These are phyloP conservation scores for Evernia prunastri DNA, from an alignment of 495 filamentous ascomycete species.

Conservation along the genomic window DNA sequence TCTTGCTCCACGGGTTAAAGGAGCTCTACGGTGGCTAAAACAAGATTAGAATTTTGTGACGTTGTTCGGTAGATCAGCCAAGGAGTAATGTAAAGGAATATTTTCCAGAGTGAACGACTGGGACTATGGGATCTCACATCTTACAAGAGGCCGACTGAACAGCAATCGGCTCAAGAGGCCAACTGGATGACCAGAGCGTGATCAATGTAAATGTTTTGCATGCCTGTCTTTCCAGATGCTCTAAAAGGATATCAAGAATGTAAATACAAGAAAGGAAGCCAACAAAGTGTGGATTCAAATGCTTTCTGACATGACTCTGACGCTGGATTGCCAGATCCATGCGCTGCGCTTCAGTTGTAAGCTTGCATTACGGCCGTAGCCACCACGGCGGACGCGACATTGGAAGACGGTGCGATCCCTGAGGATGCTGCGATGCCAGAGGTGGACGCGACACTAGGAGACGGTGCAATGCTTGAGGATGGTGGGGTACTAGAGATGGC, in stretches of 20 bases:
- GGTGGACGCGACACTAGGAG: no score
- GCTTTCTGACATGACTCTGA: background rate
- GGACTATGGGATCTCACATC: background rate
- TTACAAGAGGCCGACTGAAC: background rate
- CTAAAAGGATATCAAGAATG: conserved; percentile 9
- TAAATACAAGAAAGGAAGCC: conserved; percentile 16
- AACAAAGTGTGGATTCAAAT: background rate
- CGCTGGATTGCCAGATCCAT: background rate
- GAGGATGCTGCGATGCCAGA: no score
- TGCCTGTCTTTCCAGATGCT: conserved; percentile 12
- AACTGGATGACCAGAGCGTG: background rate
- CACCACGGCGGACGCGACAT: background rate
- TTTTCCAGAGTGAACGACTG: background rate
- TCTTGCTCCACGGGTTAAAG: background rate
- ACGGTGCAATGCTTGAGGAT: background rate
- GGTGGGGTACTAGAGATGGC: background rate
- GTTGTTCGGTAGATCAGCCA: background rate
- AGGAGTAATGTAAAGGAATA: no score
- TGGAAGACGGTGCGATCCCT: no score
- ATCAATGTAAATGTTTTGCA: conserved; percentile 8
- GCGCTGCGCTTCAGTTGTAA: background rate
- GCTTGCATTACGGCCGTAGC: background rate
- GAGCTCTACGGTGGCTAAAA: background rate
- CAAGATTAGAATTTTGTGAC: background rate
- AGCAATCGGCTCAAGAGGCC: background rate